phyloP scores from a whole-genome alignment of 768 basidiomycete genomes.

The Floccularia luteovirens region DNA sequence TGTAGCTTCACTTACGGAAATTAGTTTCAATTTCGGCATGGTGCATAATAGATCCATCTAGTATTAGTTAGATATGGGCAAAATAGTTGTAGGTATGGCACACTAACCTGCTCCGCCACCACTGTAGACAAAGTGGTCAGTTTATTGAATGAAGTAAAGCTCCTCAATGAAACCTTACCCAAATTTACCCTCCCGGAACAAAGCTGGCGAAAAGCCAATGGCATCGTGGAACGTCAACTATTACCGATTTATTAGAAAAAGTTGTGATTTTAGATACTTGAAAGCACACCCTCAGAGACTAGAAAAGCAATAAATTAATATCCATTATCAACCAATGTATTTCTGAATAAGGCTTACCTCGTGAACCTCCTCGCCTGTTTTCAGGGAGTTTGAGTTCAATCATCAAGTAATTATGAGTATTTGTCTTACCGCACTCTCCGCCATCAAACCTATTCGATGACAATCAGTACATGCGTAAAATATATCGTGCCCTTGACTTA shows the following conservation, averaged over 20 bases:
- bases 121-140: constrained; percentile 1
- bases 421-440: constrained; percentile 18
- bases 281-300: neutral
- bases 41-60: constrained; percentile 18
- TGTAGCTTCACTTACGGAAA: neutral
- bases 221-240: constrained; percentile 23
- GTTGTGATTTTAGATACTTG: constrained; percentile 9
- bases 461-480: neutral
- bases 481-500: constrained; percentile 3
- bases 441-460: constrained; percentile 17
- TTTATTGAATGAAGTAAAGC: neutral
- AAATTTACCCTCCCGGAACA: constrained; percentile 13
- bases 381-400: neutral
- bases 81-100: neutral
- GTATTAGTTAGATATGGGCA: neutral
- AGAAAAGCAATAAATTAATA: too few relatives aligned
- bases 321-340: too few relatives aligned
- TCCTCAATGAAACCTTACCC: constrained; percentile 10
- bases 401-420: neutral
- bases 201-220: constrained; percentile 19
- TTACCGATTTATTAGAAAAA: neutral
- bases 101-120: constrained; percentile 15
- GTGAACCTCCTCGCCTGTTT: constrained; percentile 18
- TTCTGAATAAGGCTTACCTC: constrained; percentile 14
- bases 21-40: constrained; percentile 14